Percentiles rank a stretch among this genome's conserved stretches.
These are phyloP conservation scores for Abortiporus biennis DNA, from an alignment of 1,284 basidiomycete species.

Conservation along the genomic window DNA sequence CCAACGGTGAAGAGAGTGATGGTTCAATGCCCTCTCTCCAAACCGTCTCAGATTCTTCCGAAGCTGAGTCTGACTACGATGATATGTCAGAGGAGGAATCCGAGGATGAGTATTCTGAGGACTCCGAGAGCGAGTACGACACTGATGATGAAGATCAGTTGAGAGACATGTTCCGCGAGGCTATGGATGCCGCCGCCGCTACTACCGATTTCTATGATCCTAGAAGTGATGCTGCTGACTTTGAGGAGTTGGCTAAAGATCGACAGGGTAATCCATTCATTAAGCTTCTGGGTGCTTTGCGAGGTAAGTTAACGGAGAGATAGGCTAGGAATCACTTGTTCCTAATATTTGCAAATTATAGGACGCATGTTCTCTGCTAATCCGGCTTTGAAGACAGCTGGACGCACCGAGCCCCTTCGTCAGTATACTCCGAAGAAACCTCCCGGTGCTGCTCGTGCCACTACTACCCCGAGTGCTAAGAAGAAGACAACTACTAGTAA, in stretches of 20 bases:
- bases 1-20: conserved; percentile 33
- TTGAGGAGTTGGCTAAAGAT: conserved; percentile 40
- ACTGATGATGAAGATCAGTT: conserved; percentile 64
- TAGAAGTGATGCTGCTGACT: conserved; percentile 31
- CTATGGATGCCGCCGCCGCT: conserved; percentile 61
- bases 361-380: conserved; percentile 67
- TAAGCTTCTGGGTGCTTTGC: conserved; percentile 61
- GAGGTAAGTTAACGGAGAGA: conserved; percentile 38
- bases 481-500: conserved; percentile 3
- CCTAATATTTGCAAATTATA: conserved; percentile 19
- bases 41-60: conserved; percentile 52
- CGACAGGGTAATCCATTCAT: conserved; percentile 68
- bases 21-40: conserved; percentile 60
- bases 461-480: conserved; percentile 9
- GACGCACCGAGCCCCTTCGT: conserved; percentile 20
- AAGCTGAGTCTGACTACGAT: conserved; percentile 23
- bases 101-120: conserved; percentile 28
- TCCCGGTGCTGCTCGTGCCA: conserved; percentile 2
- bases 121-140: conserved; percentile 47
- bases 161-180: conserved; percentile 54
- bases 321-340: background rate
- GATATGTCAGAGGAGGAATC: conserved; percentile 28
- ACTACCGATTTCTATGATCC: conserved; percentile 48
- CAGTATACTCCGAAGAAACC: background rate
- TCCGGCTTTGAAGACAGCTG: conserved; percentile 45